Conservation (phyloP, 805 yeast species). For the Saccharomycopsis oosterbeekiorum region DNA sequence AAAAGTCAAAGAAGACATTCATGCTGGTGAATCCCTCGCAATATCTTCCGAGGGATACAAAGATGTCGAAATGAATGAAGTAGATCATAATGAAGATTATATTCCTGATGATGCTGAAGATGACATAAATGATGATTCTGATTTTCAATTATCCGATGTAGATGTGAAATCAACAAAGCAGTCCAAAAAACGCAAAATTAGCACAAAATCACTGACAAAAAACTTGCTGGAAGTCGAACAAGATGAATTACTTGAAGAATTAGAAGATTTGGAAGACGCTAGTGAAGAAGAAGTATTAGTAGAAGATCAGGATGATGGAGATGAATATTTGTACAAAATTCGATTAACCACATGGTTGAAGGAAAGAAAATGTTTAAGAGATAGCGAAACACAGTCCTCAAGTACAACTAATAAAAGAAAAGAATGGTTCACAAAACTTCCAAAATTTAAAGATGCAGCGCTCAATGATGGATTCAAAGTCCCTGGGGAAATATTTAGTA, state of each 20-base stretch:
- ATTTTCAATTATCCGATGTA: conserved; percentile 11
- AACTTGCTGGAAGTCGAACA: not conserved
- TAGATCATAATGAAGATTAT: conserved; percentile 18
- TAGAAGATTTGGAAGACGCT: conserved; percentile 19
- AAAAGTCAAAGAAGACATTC: not conserved
- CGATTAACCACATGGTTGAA: conserved; percentile 53
- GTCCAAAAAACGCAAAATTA: conserved; percentile 7
- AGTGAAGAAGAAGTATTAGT: conserved; percentile 20
- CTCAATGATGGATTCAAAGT: conserved; percentile 59
- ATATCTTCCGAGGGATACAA: too few relatives aligned
- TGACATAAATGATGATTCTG: conserved; percentile 20
- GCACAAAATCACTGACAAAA: not conserved
- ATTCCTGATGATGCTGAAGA: conserved; percentile 22
- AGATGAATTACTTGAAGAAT: conserved; percentile 16
- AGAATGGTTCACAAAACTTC: conserved; percentile 76
- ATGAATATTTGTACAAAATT: conserved; percentile 50
- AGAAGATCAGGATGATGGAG: conserved; percentile 53
- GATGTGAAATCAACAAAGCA: not conserved
- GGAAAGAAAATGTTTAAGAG: conserved; percentile 18
- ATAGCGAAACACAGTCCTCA: not conserved
- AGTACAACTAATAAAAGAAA: conserved; percentile 21
- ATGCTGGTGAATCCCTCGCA: too few relatives aligned
- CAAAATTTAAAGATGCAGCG: conserved; percentile 62
- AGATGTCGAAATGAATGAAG: too few relatives aligned
- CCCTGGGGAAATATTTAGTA: conserved; percentile 86